Base-by-base conservation (phyloP, 1,284 basidiomycete genomes). In the Ceratorhiza oryzae-sativae region DNA sequence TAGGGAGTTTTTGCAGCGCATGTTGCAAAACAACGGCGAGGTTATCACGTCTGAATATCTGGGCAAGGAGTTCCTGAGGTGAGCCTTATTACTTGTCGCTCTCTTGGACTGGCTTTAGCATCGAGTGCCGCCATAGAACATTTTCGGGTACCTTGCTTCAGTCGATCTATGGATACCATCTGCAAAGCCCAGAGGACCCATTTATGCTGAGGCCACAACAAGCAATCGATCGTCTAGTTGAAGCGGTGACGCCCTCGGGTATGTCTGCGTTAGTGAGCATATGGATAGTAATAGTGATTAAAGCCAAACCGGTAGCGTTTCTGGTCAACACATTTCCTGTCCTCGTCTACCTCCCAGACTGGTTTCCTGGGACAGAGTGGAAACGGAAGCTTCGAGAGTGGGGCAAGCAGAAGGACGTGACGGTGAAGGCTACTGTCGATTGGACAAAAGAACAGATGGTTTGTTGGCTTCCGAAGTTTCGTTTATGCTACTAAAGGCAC, bases 361-460 rank as follows among this genome's bases (percentile, higher is more conserved):
- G 67, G 67, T 49, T 70, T 15, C 67, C 67, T 20, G 67, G 67
- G 10, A 30, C 55, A 1, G n/a, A 32, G 9, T 70, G 67, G 67
- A 70, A 70, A 27, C n/a, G n/a, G n/a, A 48, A 41, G 8, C 51
- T 48, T 20, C 39, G 30, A 8, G 41, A 32, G n/a, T 70, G 67
- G 67, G 39, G 53, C 27, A 42, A 49, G 25, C n/a, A 70, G 23
- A 70, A 70, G 45, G 67, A 70, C 15, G 32, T 15, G 4, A 15
- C 55, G 5, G 9, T 42, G 9, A 27, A 58, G 2, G 55, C 36
- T 2, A 46, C 23, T 2, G 55, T 58, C 30, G 13, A 48, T 25
- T 70, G 67, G 53, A 70, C 51, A n/a, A 70, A 58, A n/a, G 67
- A 23, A 10, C 67, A 59, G 32, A 46, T 58, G 36, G 41, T 46